A percentile compares a stretch with the other conserved stretches of the same genome.
phyloP scores from a whole-genome alignment of 2,329 filamentous ascomycete genomes.

The Anthostomella pinea region DNA sequence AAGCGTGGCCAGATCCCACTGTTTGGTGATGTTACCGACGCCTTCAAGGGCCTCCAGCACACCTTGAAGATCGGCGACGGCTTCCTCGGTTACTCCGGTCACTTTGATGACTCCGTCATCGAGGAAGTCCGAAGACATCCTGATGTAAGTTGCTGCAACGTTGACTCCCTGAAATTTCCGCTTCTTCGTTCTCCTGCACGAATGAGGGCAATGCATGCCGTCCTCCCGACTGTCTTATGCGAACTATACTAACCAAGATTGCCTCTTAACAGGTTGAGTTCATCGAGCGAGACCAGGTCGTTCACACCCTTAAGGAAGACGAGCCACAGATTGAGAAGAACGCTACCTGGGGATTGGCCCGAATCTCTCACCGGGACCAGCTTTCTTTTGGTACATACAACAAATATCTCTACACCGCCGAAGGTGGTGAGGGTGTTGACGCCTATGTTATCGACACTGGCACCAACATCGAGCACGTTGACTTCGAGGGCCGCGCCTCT shows the following conservation, averaged over 20 bases:
- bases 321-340: constrained; percentile 69
- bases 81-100: constrained; percentile 89
- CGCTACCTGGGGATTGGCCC: constrained; percentile 97
- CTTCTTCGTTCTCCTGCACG: no score
- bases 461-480: constrained; percentile 88
- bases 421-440: constrained; percentile 95
- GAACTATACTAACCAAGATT: constrained; percentile 8
- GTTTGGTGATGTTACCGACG: constrained; percentile 47
- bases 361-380: constrained; percentile 89
- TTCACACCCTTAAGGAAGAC: constrained; percentile 69
- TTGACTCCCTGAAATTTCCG: no score
- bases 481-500: constrained; percentile 91
- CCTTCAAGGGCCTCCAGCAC: constrained; percentile 88
- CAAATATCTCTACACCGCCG: constrained; percentile 90
- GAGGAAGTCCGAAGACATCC: constrained; percentile 93
- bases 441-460: constrained; percentile 99
- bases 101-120: constrained; percentile 91
- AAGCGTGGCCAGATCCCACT: constrained; percentile 79
- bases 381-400: constrained; percentile 92
- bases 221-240: background rate
- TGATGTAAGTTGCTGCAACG: constrained; percentile 70
- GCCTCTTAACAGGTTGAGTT: constrained; percentile 74
- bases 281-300: constrained; percentile 91
- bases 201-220: no score
- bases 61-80: constrained; percentile 86